Evolutionary conservation across 192 early-diverging fungal species (phyloP), one percentile per base, ranked within the genome.

Genomic region (Coemansia sp.): DNA sequence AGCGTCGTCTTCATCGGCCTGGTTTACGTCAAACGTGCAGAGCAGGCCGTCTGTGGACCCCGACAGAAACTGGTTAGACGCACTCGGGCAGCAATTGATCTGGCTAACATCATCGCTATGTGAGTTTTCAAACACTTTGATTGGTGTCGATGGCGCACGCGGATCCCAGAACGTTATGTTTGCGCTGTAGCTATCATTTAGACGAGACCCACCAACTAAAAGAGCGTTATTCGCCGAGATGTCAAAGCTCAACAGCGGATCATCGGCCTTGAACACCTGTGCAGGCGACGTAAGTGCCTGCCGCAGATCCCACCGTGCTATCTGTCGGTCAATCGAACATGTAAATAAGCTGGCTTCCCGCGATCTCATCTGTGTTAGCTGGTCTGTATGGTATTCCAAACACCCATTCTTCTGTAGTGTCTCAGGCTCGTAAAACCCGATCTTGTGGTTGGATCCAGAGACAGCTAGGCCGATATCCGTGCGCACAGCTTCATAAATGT

Each of bases 1-100:
- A 1, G 88, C 92, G 39, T 99, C 95, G 39, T 97, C 95, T 74
- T 99, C 95, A 23, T 94, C 86, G 34, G 90, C 85, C 34, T 86
- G 84, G 10, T 75, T 72, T 40, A 86, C 55, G 79, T 90, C 86
- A 84, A 88, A 92, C 61, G 91, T 79, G 83, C 89, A 94, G 67
- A 95, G 66, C 66, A 90, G 63, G 26, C 92, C 91, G 70, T 94
- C 92, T 2, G 86, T 86, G 3, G 92, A 89, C 25, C 84, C 89
- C 1, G 88, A 86, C 40, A 92, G 75, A n/a, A 94, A 60, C n/a
- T 81, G 81, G 12, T 68, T 63, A 4, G 83, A 51, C 18, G 68
- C 68, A 29, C 55, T 76, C 25, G 87, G 87, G 49, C 89, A 87
- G 72, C 87, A 92, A 56, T 89, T 82, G 35, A 92, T 74, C 71